These are phyloP conservation scores for Yamadazyma insecticola DNA, from an alignment of 805 yeast species.

Conservation along the genomic window DNA sequence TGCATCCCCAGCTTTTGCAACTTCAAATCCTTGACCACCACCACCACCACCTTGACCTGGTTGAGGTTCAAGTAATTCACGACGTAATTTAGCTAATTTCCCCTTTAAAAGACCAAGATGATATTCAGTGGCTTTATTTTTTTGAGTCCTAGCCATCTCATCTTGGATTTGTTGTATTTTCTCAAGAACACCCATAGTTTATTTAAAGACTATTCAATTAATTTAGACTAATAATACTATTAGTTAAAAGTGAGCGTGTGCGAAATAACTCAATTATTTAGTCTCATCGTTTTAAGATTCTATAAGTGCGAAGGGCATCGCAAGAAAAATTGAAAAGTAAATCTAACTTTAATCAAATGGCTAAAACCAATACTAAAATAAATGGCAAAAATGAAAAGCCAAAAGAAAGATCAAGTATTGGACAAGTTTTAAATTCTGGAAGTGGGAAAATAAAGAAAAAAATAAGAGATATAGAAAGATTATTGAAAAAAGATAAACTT, in stretches of 20 bases:
- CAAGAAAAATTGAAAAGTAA: not conserved
- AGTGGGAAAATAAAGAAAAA: slow-evolving; percentile 68
- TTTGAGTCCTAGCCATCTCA: slow-evolving; percentile 92
- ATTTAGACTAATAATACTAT: not conserved
- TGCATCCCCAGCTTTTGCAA: slow-evolving; percentile 93
- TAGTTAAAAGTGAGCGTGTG: not conserved
- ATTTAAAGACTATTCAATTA: not conserved
- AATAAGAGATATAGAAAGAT: slow-evolving; percentile 80
- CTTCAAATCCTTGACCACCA: slow-evolving; percentile 88
- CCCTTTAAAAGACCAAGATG: slow-evolving; percentile 94
- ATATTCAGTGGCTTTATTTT: slow-evolving; percentile 96
- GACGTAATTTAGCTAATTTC: slow-evolving; percentile 85
- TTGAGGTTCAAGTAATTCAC: slow-evolving; percentile 87
- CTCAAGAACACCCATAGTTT: slow-evolving; percentile 41
- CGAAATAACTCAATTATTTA: too few species aligned
- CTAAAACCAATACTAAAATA: too few species aligned
- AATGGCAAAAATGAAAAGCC: not conserved
- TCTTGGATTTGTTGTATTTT: slow-evolving; percentile 86
- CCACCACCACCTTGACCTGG: slow-evolving; percentile 70
- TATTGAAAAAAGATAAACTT: slow-evolving; percentile 48
- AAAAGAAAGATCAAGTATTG: slow-evolving; percentile 19
- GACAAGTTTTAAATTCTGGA: slow-evolving; percentile 27
- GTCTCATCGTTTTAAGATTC: not conserved
- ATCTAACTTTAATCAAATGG: too few species aligned
- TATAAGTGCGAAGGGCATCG: slow-evolving; percentile 2